Evolutionary conservation across 2,329 filamentous ascomycete genomes (phyloP), one percentile per base, ranked within the genome.

Genomic region (Tolypocladium inflatum): DNA sequence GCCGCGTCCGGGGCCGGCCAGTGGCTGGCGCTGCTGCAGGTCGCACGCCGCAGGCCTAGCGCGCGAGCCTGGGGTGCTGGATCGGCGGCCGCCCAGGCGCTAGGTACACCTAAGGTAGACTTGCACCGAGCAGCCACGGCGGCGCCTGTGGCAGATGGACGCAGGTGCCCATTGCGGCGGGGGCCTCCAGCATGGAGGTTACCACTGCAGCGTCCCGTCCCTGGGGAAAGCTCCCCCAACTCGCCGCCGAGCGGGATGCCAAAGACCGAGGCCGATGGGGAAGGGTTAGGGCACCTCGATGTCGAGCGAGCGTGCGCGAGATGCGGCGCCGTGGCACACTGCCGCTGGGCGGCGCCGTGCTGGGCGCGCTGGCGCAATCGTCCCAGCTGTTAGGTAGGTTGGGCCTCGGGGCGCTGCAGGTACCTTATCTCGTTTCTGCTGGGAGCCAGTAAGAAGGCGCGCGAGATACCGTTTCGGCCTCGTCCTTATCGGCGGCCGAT

Each of bases 21-120:
- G 57, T 26, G 57, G 53, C 42, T 52, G 38, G 26, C 53, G 57
- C 30, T 35, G 35, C 45, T 57, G 55, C 55, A 52, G 23, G 55
- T 52, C 50, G 37, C 43, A 51, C 48, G 48, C 48, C 35, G 48
- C 30, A 35, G 48, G 48, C 48, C 17, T 51, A 51, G 48, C 48
- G 48, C 48, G 30, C 48, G 15, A 35, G 48, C 48, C 30, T 13
- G 48, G 26, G 48, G 17, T n/a, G 48, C 30, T 51, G 30, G 21
- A 45, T 45, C 42, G 42, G 42, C 42, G n/a, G 42, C 42, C 42
- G n/a, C 9, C 11, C 41, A 43, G 41, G 41, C n/a, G 41, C 42
- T 23, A 21, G n/a, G 4, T n/a, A n/a, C n/a, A n/a, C n/a, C n/a
- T n/a, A n/a, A n/a, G n/a, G n/a, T n/a, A n/a, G n/a, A n/a, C 41